A percentile compares a stretch with the other conserved stretches of the same genome.
These are phyloP conservation scores for Kockovaella imperatae DNA, from an alignment of 768 basidiomycete genomes.

Conservation along the genomic window DNA sequence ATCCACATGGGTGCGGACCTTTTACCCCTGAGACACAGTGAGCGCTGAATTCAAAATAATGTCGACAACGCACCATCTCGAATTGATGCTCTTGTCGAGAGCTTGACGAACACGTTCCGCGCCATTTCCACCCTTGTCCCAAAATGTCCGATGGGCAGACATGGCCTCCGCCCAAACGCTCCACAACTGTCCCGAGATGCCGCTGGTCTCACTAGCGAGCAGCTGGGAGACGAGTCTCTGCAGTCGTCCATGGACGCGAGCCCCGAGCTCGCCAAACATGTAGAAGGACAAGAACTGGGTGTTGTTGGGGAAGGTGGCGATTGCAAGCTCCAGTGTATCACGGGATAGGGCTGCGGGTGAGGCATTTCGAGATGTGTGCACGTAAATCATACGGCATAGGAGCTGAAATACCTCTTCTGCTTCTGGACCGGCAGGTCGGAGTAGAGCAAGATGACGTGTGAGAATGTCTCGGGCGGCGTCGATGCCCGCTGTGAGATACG, in stretches of 20 bases:
- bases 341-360: conserved; percentile 37
- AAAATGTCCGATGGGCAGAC: conserved; percentile 25
- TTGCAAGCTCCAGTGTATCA: conserved; percentile 38
- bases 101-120: conserved; percentile 39
- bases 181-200: conserved; percentile 36
- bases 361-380: conserved; percentile 18
- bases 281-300: conserved; percentile 44
- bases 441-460: conserved; percentile 21
- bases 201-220: neutral
- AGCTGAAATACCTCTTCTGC: conserved; percentile 40
- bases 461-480: conserved; percentile 20
- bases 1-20: conserved; percentile 42
- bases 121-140: conserved; percentile 29
- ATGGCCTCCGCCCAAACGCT: conserved; percentile 38
- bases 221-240: conserved; percentile 39
- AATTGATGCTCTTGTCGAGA: conserved; percentile 42
- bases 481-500: conserved; percentile 25
- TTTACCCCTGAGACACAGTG: conserved; percentile 22
- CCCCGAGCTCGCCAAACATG: conserved; percentile 40
- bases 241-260: conserved; percentile 43
- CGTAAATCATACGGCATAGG: conserved; percentile 35
- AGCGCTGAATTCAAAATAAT: neutral
- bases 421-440: conserved; percentile 21
- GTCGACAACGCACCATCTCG: conserved; percentile 18
- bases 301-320: conserved; percentile 44